Conservation (phyloP, 768 basidiomycete genomes). For the Rhodotorula babjevae region DNA sequence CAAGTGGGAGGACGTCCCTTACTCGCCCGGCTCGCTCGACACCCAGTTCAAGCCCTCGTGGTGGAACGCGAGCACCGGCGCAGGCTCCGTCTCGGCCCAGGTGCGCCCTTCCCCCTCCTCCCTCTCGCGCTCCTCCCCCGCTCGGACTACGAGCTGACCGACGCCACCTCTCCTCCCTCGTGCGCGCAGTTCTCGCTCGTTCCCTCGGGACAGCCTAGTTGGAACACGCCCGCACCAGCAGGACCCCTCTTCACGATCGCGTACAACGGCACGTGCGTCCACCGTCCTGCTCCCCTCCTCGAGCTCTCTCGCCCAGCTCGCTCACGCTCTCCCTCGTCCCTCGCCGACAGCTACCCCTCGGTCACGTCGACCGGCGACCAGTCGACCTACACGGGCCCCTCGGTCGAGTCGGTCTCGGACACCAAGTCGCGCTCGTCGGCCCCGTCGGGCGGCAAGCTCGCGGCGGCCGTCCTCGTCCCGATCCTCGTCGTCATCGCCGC, state of each 20-base stretch:
- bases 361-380: slow-evolving; percentile 11
- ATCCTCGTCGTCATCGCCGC: slow-evolving; percentile 10
- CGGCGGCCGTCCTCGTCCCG: slow-evolving; percentile 31
- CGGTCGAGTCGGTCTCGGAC: slow-evolving; percentile 32
- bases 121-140: not conserved
- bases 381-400: slow-evolving; percentile 26
- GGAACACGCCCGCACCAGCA: slow-evolving; percentile 31
- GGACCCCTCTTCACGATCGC: slow-evolving; percentile 35
- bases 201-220: slow-evolving; percentile 24
- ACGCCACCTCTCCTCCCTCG: not conserved
- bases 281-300: not conserved
- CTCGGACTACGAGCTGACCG: too few relatives aligned
- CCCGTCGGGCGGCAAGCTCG: slow-evolving; percentile 28
- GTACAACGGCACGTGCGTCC: slow-evolving; percentile 34
- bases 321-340: not conserved
- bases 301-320: not conserved
- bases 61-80: slow-evolving; percentile 36
- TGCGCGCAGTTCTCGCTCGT: slow-evolving; percentile 30
- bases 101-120: slow-evolving; percentile 1
- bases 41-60: slow-evolving; percentile 34
- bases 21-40: slow-evolving; percentile 15
- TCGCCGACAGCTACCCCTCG: slow-evolving; percentile 28
- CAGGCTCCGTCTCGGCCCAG: slow-evolving; percentile 30
- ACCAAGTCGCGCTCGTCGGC: not conserved
- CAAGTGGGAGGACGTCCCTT: slow-evolving; percentile 29